phyloP scores from a whole-genome alignment of 1,284 basidiomycete genomes.

The Kwoniella shivajii region DNA sequence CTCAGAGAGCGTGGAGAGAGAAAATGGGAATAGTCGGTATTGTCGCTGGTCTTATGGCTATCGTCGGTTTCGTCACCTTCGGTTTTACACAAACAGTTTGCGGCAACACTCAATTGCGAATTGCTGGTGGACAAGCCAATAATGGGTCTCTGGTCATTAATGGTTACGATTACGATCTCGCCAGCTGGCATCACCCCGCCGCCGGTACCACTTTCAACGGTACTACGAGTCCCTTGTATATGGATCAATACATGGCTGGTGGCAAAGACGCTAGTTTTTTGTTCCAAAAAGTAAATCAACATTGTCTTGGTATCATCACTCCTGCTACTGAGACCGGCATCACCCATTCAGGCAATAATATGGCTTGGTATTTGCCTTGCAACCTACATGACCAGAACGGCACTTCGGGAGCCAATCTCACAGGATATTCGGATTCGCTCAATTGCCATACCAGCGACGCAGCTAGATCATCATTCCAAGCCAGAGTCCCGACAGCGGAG shows the following conservation, averaged over 20 bases:
- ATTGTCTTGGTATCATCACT: constrained; percentile 76
- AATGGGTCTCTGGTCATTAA: constrained; percentile 87
- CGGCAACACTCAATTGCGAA: constrained; percentile 77
- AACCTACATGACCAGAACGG: constrained; percentile 79
- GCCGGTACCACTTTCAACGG: constrained; percentile 70
- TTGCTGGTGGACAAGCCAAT: constrained; percentile 74
- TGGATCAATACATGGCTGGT: constrained; percentile 72
- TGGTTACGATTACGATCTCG: constrained; percentile 89
- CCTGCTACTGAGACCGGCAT: constrained; percentile 71
- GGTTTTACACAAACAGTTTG: constrained; percentile 97
- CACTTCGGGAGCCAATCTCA: constrained; percentile 65
- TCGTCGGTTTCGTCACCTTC: constrained; percentile 97
- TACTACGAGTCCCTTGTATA: constrained; percentile 76
- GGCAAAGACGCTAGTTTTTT: constrained; percentile 89
- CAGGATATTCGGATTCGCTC: constrained; percentile 65
- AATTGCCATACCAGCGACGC: constrained; percentile 72
- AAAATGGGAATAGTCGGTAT: constrained; percentile 92
- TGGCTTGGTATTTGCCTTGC: constrained; percentile 92
- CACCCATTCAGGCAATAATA: constrained; percentile 55
- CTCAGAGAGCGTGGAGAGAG: constrained; percentile 92
- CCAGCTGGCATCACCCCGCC: constrained; percentile 77
- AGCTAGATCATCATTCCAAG: constrained; percentile 60
- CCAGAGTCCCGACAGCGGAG: constrained; percentile 66
- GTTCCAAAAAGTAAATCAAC: constrained; percentile 87
- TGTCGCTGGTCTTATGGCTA: constrained; percentile 80